Percentiles rank a stretch among this genome's conserved stretches.
These are phyloP conservation scores for Beta corolliflora DNA, from an alignment of 179 eudicot genomes.

Conservation along the genomic window DNA sequence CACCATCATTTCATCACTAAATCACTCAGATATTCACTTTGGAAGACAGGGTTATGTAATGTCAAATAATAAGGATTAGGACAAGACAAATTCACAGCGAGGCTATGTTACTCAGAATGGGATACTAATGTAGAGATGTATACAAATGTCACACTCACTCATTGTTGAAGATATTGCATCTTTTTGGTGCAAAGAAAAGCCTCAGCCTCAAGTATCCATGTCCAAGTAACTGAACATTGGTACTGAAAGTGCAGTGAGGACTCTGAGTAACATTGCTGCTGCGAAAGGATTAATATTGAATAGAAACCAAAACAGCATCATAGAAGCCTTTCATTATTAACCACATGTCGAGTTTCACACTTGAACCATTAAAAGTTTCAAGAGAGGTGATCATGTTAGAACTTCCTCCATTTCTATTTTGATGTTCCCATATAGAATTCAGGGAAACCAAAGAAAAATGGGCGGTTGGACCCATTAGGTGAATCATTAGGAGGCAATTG, in stretches of 20 bases:
- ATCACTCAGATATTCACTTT: not conserved
- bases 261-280: not conserved
- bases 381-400: not conserved
- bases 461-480: too few relatives aligned
- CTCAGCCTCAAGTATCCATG: slow-evolving; percentile 2
- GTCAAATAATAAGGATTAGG: not conserved
- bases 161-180: not conserved
- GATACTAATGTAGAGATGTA: not conserved
- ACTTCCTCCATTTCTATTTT: not conserved
- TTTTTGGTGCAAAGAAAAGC: not conserved
- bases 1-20: not conserved
- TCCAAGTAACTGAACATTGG: not conserved
- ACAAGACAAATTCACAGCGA: not conserved
- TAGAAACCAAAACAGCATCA: not conserved
- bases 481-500: too few relatives aligned
- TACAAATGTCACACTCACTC: not conserved
- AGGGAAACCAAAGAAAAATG: too few relatives aligned
- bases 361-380: not conserved
- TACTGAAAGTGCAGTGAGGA: not conserved
- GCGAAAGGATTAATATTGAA: not conserved
- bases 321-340: not conserved
- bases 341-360: not conserved
- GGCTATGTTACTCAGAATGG: not conserved
- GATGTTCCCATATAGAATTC: too few relatives aligned
- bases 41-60: not conserved